A percentile compares a stretch with the other conserved stretches of the same genome.
These are phyloP conservation scores for Datisca glomerata DNA, from an alignment of 306 rosid species.

Conservation along the genomic window DNA sequence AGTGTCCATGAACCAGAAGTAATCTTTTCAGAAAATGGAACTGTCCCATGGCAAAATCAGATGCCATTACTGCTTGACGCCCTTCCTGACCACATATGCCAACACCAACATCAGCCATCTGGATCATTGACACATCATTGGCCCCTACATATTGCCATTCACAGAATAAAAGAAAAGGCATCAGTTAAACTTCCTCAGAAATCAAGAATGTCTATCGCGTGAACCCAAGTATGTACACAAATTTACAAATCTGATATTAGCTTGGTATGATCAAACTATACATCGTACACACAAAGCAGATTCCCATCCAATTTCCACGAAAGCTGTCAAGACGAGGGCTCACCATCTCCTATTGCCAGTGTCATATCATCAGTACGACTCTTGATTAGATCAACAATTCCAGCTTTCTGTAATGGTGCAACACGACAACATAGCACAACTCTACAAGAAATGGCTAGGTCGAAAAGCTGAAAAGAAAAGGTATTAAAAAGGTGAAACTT, in stretches of 20 bases:
- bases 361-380: conserved; percentile 94
- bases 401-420: conserved; percentile 98
- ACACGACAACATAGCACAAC: conserved; percentile 98
- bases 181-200: conserved; percentile 2
- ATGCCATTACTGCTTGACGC: conserved; percentile 99
- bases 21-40: conserved; percentile 72
- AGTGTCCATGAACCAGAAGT: conserved; percentile 95
- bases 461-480: conserved; percentile 60
- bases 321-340: conserved; percentile 8
- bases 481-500: conserved; percentile 9
- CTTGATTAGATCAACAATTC: conserved; percentile 89
- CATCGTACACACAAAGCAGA: neutral
- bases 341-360: conserved; percentile 95
- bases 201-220: no score
- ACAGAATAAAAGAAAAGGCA: conserved; percentile 1
- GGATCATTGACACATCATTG: conserved; percentile 98
- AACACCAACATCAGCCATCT: conserved; percentile 99
- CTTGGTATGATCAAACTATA: neutral
- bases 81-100: conserved; percentile 99
- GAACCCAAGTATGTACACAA: no score
- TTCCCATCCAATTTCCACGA: neutral
- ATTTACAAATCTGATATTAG: no score
- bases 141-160: conserved; percentile 52
- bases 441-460: conserved; percentile 74
- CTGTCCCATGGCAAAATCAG: conserved; percentile 99